Conservation (phyloP, 805 yeast genomes). For the Diddensiella transvaalensis region DNA sequence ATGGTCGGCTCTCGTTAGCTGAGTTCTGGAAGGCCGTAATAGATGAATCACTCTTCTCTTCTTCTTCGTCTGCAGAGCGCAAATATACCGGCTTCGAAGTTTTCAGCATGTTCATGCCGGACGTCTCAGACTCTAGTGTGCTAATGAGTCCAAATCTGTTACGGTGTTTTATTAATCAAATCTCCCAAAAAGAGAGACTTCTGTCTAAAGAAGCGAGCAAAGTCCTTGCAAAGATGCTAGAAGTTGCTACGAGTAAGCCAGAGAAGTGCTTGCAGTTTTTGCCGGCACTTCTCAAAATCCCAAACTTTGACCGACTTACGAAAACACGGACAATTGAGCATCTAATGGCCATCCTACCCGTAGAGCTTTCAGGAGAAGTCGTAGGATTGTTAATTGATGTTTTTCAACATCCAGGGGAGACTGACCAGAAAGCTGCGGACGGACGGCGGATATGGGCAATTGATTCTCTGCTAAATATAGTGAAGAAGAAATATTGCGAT, state of each 20-base stretch:
- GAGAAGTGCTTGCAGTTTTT: slow-evolving; percentile 35
- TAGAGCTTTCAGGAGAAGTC: slow-evolving; percentile 20
- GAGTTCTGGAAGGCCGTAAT: slow-evolving; percentile 80
- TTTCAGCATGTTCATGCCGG: slow-evolving; percentile 47
- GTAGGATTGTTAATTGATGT: slow-evolving; percentile 22
- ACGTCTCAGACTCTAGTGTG: slow-evolving; percentile 25
- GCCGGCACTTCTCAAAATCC: slow-evolving; percentile 38
- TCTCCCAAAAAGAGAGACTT: slow-evolving; percentile 59
- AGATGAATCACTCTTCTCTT: slow-evolving; percentile 76
- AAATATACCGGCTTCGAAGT: slow-evolving; percentile 84
- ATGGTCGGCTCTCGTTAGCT: slow-evolving; percentile 37
- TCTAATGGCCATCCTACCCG: slow-evolving; percentile 32
- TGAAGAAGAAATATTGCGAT: slow-evolving; percentile 24
- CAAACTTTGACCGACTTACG: slow-evolving; percentile 68
- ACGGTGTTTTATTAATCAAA: slow-evolving; percentile 73
- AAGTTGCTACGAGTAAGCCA: slow-evolving; percentile 38
- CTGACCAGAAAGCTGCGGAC: slow-evolving; percentile 27
- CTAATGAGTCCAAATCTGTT: slow-evolving; percentile 48
- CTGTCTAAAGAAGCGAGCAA: slow-evolving; percentile 64
- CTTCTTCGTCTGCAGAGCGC: slow-evolving; percentile 76
- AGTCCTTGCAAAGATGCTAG: slow-evolving; percentile 43
- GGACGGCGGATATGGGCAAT: slow-evolving; percentile 54
- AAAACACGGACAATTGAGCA: slow-evolving; percentile 63
- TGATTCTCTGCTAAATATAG: slow-evolving; percentile 52
- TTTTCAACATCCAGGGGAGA: slow-evolving; percentile 17